Base-by-base conservation (phyloP, 2,329 filamentous ascomycete genomes). In the Colletotrichum agaves region DNA sequence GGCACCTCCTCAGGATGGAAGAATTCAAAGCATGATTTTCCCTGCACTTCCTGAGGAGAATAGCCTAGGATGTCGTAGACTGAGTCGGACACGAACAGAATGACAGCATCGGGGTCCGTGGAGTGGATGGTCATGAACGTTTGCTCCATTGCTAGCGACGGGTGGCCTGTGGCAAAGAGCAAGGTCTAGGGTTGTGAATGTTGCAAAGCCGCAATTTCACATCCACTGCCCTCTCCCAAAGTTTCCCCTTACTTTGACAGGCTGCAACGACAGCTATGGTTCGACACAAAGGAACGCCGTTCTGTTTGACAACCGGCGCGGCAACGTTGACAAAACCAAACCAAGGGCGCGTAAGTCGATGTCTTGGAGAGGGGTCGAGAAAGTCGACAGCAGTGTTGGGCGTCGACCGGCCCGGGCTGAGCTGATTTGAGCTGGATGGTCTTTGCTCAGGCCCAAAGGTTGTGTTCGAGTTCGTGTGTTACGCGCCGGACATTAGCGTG, bases 111-210 rank as follows among this genome's bases (percentile, higher is more conserved):
- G 68, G 95, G 85, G 78, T 94, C 93, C 94, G 71, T 67, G 41
- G 56, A 71, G 77, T 96, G 93, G 76, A 97, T 96, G 72, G 93
- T 94, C 82, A 97, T 96, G 81, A 97, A 97, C 35, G 93, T 96
- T 72, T 91, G 91, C 80, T 94, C 92, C 92, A 93, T 93, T 71
- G 76, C 78, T 75, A 70, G 69, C 19, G 49, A 57, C 31, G 21
- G 35, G 43, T 61, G 44, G 62, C 56, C 56, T 43, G 47, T 27
- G 37, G 58, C 44, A 47, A 11, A 17, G 17, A 50, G 46, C 33
- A 64, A 49, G 46, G 53, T 59, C 41, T 59, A 17, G 61, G 33
- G 17, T 67, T 61, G 53, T 66, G 23, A 35, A 46, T 63, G 43
- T 49, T 49, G 47, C 21, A 19, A 39, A 31, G 44, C n/a, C 37